Evolutionary conservation across 129 eudicot genomes (phyloP), one percentile per base, ranked within the genome.

Genomic region (Flaveria robusta): DNA sequence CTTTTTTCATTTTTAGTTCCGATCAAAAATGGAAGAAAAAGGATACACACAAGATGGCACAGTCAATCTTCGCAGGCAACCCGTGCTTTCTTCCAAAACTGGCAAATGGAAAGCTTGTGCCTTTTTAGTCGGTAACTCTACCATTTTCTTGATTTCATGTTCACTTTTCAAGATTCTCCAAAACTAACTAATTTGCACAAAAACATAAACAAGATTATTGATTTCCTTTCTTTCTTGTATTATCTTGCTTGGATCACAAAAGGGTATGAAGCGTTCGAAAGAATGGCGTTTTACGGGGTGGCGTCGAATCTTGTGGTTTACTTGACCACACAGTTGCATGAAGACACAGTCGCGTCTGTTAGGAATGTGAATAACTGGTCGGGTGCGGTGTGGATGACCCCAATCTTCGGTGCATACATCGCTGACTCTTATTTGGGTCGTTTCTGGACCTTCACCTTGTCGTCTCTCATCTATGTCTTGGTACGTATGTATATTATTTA

Each of bases 21-120:
- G 41, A 16, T 64, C 20, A 39, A 16, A 66, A 58, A 89, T 87
- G 96, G 96, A 89, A 77, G 82, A 71, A 73, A 90, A 88, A 75
- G 88, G 85, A 15, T 93, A 75, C 87, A 93, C 98, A 58, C 88
- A 83, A 71, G 98, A 93, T 83, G 98, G 98, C 76, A 93, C 98
- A 9, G 96, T 93, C 51, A 93, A 88, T 79, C 91, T 93, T 76
- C 97, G 79, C 47, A 96, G 93, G 27, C 91, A 75, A 58, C 98
- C 98, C 39, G 93, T 82, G 13, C 84, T 90, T 50, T 85, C 98
- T 49, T 51, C 87, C 42, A 88, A 87, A 46, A 90, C 97, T 15
- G 98, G 98, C 78, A 93, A 91, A 87, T 93, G 98, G 98, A 93
- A 88, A 80, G 98, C 98, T 70, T 90, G 97, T 73, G 85, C 97